These are phyloP conservation scores for Fusarium duplospermum DNA, from an alignment of 2,329 filamentous ascomycete genomes.

Conservation along the genomic window DNA sequence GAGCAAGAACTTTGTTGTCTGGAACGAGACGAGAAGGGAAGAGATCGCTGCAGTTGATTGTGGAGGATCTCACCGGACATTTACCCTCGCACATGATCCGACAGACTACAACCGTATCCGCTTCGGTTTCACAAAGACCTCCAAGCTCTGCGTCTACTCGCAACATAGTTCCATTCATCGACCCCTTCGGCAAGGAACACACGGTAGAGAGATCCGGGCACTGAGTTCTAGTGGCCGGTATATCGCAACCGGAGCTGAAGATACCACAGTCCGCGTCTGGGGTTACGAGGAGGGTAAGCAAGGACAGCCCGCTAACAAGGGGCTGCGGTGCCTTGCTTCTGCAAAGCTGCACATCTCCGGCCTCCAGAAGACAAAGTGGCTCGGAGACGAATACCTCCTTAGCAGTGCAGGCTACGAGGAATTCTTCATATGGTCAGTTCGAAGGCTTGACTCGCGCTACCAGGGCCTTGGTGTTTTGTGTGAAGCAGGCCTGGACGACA, in stretches of 20 bases:
- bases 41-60: constrained; percentile 81
- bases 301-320: constrained; percentile 9
- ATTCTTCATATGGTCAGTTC: constrained; percentile 84
- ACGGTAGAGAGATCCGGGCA: constrained; percentile 85
- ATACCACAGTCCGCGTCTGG: constrained; percentile 79
- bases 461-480: constrained; percentile 66
- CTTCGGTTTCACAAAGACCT: constrained; percentile 82
- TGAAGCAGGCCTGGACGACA: constrained; percentile 65
- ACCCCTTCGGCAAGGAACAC: constrained; percentile 75
- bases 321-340: constrained; percentile 67
- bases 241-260: constrained; percentile 79
- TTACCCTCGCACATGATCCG: constrained; percentile 60
- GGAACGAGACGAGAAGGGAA: constrained; percentile 78
- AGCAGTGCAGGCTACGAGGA: constrained; percentile 91
- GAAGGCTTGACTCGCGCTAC: constrained; percentile 61
- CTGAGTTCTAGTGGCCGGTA: constrained; percentile 56
- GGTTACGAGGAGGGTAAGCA: constrained; percentile 49
- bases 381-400: constrained; percentile 77
- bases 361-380: constrained; percentile 84
- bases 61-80: constrained; percentile 85
- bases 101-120: constrained; percentile 51
- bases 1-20: constrained; percentile 82
- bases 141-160: constrained; percentile 61
- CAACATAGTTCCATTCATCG: constrained; percentile 53
- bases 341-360: constrained; percentile 85